Conservation (phyloP, 2,329 filamentous ascomycete species). For the Cercospora citrullina region DNA sequence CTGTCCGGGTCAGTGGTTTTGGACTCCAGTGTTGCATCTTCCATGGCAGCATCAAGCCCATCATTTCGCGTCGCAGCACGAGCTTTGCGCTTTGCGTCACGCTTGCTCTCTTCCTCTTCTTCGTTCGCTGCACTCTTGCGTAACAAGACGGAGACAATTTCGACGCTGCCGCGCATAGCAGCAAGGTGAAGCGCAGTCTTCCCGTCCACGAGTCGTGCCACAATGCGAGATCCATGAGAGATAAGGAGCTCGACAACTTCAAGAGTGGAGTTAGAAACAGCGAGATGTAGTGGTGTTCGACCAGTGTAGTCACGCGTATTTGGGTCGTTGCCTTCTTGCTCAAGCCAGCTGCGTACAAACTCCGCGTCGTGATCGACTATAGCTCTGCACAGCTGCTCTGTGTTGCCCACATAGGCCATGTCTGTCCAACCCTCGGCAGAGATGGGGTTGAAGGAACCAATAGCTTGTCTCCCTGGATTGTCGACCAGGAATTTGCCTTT, state of each 20-base stretch:
- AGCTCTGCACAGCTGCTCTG: constrained; percentile 72
- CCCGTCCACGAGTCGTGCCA: constrained; percentile 75
- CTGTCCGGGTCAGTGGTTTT: constrained; percentile 34
- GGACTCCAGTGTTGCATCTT: constrained; percentile 7
- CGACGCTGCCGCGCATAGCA: constrained; percentile 64
- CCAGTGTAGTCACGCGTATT: constrained; percentile 78
- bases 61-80: constrained; percentile 34
- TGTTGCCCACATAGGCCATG: constrained; percentile 85
- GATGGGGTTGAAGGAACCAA: constrained; percentile 74
- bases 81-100: constrained; percentile 37
- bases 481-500: constrained; percentile 67
- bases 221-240: constrained; percentile 69
- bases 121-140: constrained; percentile 74
- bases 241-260: constrained; percentile 72
- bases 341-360: constrained; percentile 68
- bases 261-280: constrained; percentile 65
- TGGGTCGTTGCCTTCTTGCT: constrained; percentile 66
- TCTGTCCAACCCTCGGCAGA: constrained; percentile 85
- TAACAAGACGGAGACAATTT: constrained; percentile 72
- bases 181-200: constrained; percentile 81
- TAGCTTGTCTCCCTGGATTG: constrained; percentile 74
- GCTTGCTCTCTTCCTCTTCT: constrained; percentile 60
- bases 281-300: constrained; percentile 75
- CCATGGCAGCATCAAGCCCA: constrained; percentile 18
- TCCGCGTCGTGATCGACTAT: constrained; percentile 74